Evolutionary conservation across 345 rosid species (phyloP).

Genomic region (Kandelia obovata): DNA sequence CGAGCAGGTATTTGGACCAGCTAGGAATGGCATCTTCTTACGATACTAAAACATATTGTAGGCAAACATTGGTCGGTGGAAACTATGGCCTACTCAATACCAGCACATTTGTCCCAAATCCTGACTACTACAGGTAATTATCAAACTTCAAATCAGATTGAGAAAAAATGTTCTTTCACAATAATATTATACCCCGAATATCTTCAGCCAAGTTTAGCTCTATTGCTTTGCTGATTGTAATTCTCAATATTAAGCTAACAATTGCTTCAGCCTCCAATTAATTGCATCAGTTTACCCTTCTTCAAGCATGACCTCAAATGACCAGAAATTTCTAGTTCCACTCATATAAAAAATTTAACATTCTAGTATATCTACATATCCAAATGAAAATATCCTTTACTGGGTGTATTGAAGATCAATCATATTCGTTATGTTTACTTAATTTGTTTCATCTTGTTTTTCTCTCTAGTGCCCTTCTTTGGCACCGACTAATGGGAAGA

Average conservation of each 20-base stretch:
- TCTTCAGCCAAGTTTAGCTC: too few relatives aligned
- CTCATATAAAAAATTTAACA: too few relatives aligned
- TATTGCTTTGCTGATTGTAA: too few relatives aligned
- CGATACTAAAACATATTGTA: conserved; percentile 49
- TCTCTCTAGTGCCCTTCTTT: conserved; percentile 41
- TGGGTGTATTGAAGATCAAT: background rate
- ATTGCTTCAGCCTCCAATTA: too few relatives aligned
- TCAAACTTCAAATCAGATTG: background rate
- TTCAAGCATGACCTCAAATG: too few relatives aligned
- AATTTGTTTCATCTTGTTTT: background rate
- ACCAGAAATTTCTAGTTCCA: too few relatives aligned
- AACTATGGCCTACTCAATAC: conserved; percentile 53
- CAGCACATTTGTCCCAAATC: conserved; percentile 43
- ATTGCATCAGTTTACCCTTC: too few relatives aligned
- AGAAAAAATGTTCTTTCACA: too few relatives aligned
- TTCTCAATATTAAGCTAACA: too few relatives aligned
- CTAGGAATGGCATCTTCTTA: conserved; percentile 52
- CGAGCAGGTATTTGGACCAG: conserved; percentile 55
- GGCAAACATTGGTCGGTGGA: conserved; percentile 56
- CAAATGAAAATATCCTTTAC: background rate
- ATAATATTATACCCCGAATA: too few relatives aligned
- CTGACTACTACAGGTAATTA: conserved; percentile 44
- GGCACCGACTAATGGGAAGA: conserved; percentile 51
- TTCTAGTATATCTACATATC: background rate
- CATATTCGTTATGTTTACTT: background rate